Percentiles rank a stretch among this genome's conserved stretches.
phyloP scores from a whole-genome alignment of 257 asterid genomes.

The Nicotiana undulata region DNA sequence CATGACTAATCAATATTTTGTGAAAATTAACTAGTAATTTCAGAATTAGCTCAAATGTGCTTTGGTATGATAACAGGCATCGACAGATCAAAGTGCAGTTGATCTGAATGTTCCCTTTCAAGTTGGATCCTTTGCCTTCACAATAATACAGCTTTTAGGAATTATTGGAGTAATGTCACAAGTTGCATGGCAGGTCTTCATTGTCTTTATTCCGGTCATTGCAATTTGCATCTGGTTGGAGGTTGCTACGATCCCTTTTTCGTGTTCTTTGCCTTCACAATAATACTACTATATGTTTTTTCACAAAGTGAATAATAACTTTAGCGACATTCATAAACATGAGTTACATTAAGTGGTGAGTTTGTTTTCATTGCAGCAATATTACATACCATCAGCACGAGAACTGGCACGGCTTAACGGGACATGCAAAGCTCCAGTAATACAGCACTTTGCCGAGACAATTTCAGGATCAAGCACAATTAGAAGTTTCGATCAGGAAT shows the following conservation, averaged over 20 bases:
- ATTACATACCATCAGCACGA: conserved; percentile 82
- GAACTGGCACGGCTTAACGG: conserved; percentile 80
- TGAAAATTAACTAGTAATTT: not conserved
- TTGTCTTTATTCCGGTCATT: conserved; percentile 60
- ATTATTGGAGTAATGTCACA: conserved; percentile 76
- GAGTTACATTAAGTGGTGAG: not conserved
- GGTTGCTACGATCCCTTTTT: conserved; percentile 28
- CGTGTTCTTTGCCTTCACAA: not conserved
- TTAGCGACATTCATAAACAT: not conserved
- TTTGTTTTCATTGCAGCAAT: conserved; percentile 34
- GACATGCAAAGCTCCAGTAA: conserved; percentile 80
- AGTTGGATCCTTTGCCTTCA: conserved; percentile 51
- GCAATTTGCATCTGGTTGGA: conserved; percentile 66
- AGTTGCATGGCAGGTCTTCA: conserved; percentile 84
- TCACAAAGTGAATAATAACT: not conserved
- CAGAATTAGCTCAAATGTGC: not conserved
- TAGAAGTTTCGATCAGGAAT: conserved; percentile 68
- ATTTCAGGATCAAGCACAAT: conserved; percentile 82
- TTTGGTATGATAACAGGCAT: conserved; percentile 45
- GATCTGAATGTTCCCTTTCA: conserved; percentile 54
- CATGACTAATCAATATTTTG: not conserved
- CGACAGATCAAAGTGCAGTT: conserved; percentile 79
- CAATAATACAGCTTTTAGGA: conserved; percentile 65
- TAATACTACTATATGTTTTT: not conserved
- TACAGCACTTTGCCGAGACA: conserved; percentile 90